A percentile compares a stretch with the other conserved stretches of the same genome.
phyloP scores from a whole-genome alignment of 495 filamentous ascomycete genomes.

The Penicillium pulvis region DNA sequence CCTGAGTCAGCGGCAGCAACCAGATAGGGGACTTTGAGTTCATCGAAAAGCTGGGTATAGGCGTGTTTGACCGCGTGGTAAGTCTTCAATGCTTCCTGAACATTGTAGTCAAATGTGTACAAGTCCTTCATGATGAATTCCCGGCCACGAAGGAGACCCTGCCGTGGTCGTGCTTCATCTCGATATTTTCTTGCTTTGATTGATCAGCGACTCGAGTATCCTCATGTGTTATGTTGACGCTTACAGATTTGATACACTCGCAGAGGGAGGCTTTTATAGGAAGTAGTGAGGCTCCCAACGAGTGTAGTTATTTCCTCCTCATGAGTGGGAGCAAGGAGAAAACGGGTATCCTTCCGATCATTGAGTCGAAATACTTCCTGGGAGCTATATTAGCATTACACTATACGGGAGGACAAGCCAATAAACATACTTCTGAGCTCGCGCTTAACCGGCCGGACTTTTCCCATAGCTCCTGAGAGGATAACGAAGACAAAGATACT shows the following conservation, averaged over 20 bases:
- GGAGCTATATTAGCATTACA: not conserved
- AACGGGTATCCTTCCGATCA: constrained; percentile 75
- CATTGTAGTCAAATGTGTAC: constrained; percentile 85
- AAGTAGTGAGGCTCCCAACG: constrained; percentile 71
- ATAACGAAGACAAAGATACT: constrained; percentile 83
- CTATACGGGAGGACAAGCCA: not conserved
- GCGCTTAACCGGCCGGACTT: constrained; percentile 62
- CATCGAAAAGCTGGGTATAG: constrained; percentile 76
- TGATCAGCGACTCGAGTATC: constrained; percentile 13
- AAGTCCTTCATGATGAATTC: constrained; percentile 99
- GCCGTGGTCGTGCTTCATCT: constrained; percentile 84
- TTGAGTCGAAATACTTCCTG: constrained; percentile 75
- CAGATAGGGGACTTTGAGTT: constrained; percentile 80
- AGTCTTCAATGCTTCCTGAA: constrained; percentile 67
- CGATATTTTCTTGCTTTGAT: constrained; percentile 83
- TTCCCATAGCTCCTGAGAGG: constrained; percentile 82
- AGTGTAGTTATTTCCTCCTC: constrained; percentile 93
- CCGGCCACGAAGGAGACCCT: constrained; percentile 84
- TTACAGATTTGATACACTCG: constrained; percentile 88
- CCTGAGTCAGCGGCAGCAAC: constrained; percentile 90
- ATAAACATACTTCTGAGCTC: constrained; percentile 58
- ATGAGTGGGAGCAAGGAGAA: constrained; percentile 88
- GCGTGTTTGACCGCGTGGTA: constrained; percentile 70
- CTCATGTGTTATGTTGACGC: constrained; percentile 14
- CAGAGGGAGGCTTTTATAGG: constrained; percentile 84